These are phyloP conservation scores for Aspergillus tubingensis DNA, from an alignment of 2,329 filamentous ascomycete genomes.

Conservation along the genomic window DNA sequence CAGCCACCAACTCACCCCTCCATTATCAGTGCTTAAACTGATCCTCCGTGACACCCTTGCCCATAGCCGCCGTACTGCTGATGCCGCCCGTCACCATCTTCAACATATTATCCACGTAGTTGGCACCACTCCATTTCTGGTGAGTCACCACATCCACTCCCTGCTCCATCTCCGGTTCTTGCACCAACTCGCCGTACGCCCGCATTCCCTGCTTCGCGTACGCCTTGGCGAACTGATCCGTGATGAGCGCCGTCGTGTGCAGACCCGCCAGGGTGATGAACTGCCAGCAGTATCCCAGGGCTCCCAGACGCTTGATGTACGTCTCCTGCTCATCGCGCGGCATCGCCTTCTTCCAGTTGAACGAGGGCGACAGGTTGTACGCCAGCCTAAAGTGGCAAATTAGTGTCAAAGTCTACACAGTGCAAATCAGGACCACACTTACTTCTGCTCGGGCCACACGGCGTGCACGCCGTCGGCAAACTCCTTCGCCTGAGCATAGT, in stretches of 20 bases:
- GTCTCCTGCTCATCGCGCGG: constrained; percentile 89
- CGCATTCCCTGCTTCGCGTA: constrained; percentile 86
- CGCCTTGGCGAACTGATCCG: constrained; percentile 81
- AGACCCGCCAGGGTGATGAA: constrained; percentile 99
- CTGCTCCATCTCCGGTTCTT: constrained; percentile 93
- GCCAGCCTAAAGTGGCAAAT: constrained; percentile 64
- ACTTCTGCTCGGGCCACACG: constrained; percentile 96
- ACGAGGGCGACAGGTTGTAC: constrained; percentile 97
- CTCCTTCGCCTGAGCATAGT: constrained; percentile 85
- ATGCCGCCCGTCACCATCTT: constrained; percentile 97
- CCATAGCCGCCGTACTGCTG: constrained; percentile 92
- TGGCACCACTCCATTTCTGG: constrained; percentile 97
- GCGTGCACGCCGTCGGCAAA: constrained; percentile 93
- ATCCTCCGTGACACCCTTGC: constrained; percentile 95
- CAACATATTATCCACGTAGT: constrained; percentile 89
- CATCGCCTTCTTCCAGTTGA: constrained; percentile 99
- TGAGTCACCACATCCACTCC: constrained; percentile 95
- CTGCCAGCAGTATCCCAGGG: constrained; percentile 97
- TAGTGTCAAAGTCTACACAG: constrained; percentile 13
- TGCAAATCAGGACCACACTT: constrained; percentile 39
- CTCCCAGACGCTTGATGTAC: constrained; percentile 86
- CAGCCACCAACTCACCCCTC: neutral
- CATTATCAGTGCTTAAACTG: constrained; percentile 69
- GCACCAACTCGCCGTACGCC: constrained; percentile 93
- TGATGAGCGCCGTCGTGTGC: constrained; percentile 92